Evolutionary conservation across 352 stramenopile genomes (phyloP).

Genomic region (Pythium scleroteichum): DNA sequence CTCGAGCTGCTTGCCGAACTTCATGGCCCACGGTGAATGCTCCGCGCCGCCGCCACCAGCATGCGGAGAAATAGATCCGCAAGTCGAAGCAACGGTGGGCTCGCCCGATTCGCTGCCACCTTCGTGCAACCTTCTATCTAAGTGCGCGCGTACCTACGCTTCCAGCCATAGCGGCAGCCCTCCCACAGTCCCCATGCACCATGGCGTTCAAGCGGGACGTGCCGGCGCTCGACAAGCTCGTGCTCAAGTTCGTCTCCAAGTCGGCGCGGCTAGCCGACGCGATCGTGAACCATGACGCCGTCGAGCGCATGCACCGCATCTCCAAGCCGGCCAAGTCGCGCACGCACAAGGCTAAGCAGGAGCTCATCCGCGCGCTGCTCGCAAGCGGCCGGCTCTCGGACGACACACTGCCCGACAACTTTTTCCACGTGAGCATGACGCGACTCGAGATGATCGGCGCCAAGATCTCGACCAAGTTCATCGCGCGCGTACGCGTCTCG

Average conservation of each 20-base stretch:
- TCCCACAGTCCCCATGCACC: not conserved
- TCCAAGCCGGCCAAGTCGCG: conserved; percentile 70
- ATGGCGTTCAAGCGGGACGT: conserved; percentile 90
- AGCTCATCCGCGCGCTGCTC: conserved; percentile 80
- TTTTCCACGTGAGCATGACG: conserved; percentile 88
- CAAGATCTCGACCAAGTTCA: conserved; percentile 80
- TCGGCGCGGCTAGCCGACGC: conserved; percentile 52
- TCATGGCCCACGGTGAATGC: conserved; percentile 60
- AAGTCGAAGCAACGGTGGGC: not conserved
- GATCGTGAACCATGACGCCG: conserved; percentile 73
- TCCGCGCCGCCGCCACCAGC: not conserved
- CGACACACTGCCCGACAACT: conserved; percentile 77
- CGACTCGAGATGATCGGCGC: conserved; percentile 82
- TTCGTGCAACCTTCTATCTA: conserved; percentile 23
- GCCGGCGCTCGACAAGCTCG: conserved; percentile 74
- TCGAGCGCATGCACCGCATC: conserved; percentile 74
- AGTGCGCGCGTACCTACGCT: conserved; percentile 6
- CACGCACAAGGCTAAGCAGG: conserved; percentile 86
- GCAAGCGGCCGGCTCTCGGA: conserved; percentile 73
- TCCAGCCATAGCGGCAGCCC: not conserved
- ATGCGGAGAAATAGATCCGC: not conserved
- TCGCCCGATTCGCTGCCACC: not conserved
- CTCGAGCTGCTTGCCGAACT: conserved; percentile 94
- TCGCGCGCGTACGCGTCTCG: conserved; percentile 49
- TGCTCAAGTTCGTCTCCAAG: conserved; percentile 91